Percentiles rank a stretch among this genome's conserved stretches.
phyloP scores from a whole-genome alignment of 768 basidiomycete species.

The Auriscalpium microsporum region DNA sequence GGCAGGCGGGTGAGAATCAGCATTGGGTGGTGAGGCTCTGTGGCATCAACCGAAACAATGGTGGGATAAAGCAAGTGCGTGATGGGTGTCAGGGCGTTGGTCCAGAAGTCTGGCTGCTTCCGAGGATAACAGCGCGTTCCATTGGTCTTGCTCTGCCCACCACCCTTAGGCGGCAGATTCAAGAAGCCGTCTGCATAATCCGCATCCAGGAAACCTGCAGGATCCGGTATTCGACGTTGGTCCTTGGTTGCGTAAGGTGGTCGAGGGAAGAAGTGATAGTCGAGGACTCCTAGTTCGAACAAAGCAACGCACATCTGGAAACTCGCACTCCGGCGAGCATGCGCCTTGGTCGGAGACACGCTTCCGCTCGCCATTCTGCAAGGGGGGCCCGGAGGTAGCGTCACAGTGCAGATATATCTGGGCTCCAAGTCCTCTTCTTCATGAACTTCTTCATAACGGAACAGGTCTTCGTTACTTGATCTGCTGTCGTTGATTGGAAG shows the following conservation, averaged over 20 bases:
- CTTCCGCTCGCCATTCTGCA: constrained; percentile 37
- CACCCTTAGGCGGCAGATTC: background rate
- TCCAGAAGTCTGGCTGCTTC: constrained; percentile 65
- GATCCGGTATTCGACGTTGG: constrained; percentile 6
- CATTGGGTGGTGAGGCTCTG: constrained; percentile 45
- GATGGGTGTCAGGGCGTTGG: constrained; percentile 26
- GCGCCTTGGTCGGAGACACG: constrained; percentile 34
- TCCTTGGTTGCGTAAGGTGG: constrained; percentile 14
- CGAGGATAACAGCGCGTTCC: constrained; percentile 49
- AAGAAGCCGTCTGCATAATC: constrained; percentile 2
- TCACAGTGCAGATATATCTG: constrained; percentile 40
- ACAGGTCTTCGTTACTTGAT: constrained; percentile 13
- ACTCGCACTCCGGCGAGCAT: constrained; percentile 54
- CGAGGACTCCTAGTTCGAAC: constrained; percentile 42
- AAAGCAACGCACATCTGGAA: constrained; percentile 47
- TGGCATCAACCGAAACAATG: constrained; percentile 34
- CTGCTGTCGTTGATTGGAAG: background rate
- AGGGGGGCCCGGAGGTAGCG: constrained; percentile 36
- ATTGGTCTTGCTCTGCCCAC: constrained; percentile 9
- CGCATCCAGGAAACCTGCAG: constrained; percentile 6
- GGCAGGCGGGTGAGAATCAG: constrained; percentile 59
- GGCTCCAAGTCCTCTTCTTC: constrained; percentile 16
- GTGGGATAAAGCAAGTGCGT: constrained; percentile 46
- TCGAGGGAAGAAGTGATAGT: constrained; percentile 29
- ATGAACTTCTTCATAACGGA: constrained; percentile 30